Base-by-base conservation (phyloP, 306 rosid genomes). In the Cucurbita maxima region DNA sequence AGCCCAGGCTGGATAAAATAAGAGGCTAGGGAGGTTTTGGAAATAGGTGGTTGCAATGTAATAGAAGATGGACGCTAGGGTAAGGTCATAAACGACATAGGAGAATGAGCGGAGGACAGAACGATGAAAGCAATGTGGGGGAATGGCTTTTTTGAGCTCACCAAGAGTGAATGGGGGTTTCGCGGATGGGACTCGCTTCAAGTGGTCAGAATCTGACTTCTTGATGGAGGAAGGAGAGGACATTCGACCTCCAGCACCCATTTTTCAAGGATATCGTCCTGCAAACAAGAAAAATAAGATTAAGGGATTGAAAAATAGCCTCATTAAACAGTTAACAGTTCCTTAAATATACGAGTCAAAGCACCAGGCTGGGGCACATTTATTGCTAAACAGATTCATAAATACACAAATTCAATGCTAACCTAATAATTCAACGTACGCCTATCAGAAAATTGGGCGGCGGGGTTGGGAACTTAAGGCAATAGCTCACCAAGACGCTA, bases 221-320 rank as follows among this genome's bases (percentile, higher is more conserved):
- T 85, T 76, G 67, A 11, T 34, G 50, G 80, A 14, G 6, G 85
- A 88, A 75, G 88, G 91, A 76, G 78, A 86, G 47, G 87, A 72
- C 84, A 94, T 79, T 69, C 92, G 87, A 81, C 98, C 98, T 70
- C 98, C 97, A 16, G 94, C 98, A 76, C 97, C 98, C 97, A 93
- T 90, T 78, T 79, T 84, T 75, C 72, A 18, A 76, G 76, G 79
- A 56, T 70, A 7, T 50, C 51, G 76, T 19, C 82, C 91, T 87
- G 89, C n/a, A 45, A 57, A 78, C 58, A 76, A 63, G 41, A 43
- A 78, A 36, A 66, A 30, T 0, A 30, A 30, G 34, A 30, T 30
- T 3, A 30, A 3, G 34, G 3, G 34, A 30, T 30, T 30, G 34
- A 30, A 30, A 30, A 30, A 30, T 30, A 2, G 34, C 2, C 34